phyloP scores from a whole-genome alignment of 768 basidiomycete species.

The Trametes cinnabarina region DNA sequence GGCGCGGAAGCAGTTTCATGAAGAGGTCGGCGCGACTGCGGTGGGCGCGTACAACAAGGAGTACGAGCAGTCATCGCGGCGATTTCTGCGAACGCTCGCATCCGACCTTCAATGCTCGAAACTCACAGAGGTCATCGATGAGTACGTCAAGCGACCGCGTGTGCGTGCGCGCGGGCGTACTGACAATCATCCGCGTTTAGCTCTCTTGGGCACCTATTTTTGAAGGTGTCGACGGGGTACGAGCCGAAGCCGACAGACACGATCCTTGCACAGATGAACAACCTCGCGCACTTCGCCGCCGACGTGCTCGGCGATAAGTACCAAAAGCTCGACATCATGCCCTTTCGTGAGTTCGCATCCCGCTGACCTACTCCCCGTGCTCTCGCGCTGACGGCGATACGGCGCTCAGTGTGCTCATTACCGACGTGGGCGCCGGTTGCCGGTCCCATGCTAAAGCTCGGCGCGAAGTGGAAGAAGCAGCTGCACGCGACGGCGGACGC shows the following conservation, averaged over 20 bases:
- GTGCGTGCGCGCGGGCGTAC: not conserved
- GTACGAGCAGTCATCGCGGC: constrained; percentile 10
- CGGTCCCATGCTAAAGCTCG: constrained; percentile 13
- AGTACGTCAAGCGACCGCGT: not conserved
- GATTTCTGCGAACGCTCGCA: constrained; percentile 7
- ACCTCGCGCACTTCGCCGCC: constrained; percentile 20
- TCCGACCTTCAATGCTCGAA: not conserved
- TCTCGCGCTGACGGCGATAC: not conserved
- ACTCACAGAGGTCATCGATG: constrained; percentile 9
- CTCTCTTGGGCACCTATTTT: constrained; percentile 13
- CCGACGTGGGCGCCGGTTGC: constrained; percentile 11
- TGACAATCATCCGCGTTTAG: not conserved
- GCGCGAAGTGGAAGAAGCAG: constrained; percentile 15
- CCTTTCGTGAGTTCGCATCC: not conserved
- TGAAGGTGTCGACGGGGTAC: constrained; percentile 20
- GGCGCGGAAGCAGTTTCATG: constrained; percentile 19
- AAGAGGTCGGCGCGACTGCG: constrained; percentile 10
- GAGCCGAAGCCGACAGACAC: constrained; percentile 4
- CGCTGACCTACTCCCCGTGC: too few relatives aligned
- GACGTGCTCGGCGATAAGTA: constrained; percentile 20
- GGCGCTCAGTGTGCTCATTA: not conserved
- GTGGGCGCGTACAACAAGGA: constrained; percentile 9
- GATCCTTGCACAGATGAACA: constrained; percentile 15
- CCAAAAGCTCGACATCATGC: constrained; percentile 15
- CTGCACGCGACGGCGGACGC: constrained; percentile 17